Conservation (phyloP, 306 rosid genomes). For the Astragalus glycyphyllos region DNA sequence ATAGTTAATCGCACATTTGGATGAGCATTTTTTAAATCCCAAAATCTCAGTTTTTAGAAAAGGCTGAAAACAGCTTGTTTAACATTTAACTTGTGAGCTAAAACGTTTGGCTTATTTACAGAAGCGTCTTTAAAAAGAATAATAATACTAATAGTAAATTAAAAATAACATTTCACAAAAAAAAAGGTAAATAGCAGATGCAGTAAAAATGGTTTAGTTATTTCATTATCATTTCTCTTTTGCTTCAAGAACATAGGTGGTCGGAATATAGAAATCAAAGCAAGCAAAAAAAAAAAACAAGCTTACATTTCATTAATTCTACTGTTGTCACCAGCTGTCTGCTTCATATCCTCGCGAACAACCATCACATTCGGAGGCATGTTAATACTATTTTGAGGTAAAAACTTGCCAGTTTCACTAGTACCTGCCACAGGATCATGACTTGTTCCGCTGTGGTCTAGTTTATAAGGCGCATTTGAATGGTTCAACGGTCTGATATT, state of each 20-base stretch:
- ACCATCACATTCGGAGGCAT: conserved; percentile 39
- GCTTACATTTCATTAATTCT: conserved; percentile 70
- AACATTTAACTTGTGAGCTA: conserved; percentile 23
- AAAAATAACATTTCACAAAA: not conserved
- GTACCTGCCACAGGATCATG: conserved; percentile 43
- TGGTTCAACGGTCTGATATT: conserved; percentile 42
- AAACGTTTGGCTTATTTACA: conserved; percentile 12
- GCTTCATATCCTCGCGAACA: conserved; percentile 50
- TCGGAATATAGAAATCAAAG: conserved; percentile 32
- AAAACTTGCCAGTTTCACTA: conserved; percentile 44
- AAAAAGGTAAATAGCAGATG: conserved; percentile 8
- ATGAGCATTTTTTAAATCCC: not conserved
- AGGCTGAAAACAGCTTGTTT: conserved; percentile 22
- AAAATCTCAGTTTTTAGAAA: conserved; percentile 15
- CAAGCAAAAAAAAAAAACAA: conserved; percentile 11
- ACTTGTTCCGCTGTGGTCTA: conserved; percentile 46
- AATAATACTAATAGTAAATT: not conserved
- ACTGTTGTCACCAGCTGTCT: conserved; percentile 46
- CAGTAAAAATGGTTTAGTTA: conserved; percentile 20
- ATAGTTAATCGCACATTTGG: conserved; percentile 1
- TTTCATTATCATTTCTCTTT: conserved; percentile 9
- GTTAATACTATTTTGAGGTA: conserved; percentile 47
- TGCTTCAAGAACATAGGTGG: not conserved
- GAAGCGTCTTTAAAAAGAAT: conserved; percentile 9
- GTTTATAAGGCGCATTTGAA: conserved; percentile 50